Evolutionary conservation across 306 rosid genomes (phyloP).

Genomic region (Cyclanthera cordifolia): DNA sequence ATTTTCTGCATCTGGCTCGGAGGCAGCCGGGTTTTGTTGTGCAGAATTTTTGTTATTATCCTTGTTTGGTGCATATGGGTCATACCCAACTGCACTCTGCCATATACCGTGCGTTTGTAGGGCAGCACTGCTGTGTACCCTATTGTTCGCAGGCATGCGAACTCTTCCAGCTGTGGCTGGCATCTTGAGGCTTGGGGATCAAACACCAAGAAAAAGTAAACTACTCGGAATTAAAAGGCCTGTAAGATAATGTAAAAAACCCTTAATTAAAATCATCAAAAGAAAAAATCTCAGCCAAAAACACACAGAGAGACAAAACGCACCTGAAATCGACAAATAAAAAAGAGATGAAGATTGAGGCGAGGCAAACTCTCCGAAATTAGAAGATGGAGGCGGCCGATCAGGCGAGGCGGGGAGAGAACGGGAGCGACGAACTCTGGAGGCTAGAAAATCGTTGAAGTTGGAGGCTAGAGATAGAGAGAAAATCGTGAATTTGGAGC

Average conservation of each 20-base stretch:
- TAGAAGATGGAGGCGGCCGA: too few relatives aligned
- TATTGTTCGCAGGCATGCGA: constrained; percentile 97
- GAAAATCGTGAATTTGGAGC: too few relatives aligned
- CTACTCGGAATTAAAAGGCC: background rate
- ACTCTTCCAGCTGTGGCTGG: constrained; percentile 97
- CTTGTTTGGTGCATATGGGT: constrained; percentile 84
- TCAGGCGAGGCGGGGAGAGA: too few relatives aligned
- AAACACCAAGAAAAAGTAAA: constrained; percentile 17
- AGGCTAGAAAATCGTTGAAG: too few relatives aligned
- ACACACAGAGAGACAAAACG: too few relatives aligned
- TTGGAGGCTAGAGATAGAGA: too few relatives aligned
- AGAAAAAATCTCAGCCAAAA: background rate
- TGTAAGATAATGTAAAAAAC: background rate
- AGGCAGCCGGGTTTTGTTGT: constrained; percentile 22
- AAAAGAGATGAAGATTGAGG: too few relatives aligned
- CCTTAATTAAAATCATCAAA: too few relatives aligned
- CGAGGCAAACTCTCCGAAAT: too few relatives aligned
- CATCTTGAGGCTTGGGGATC: constrained; percentile 40
- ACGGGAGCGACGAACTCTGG: too few relatives aligned
- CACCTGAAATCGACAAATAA: too few relatives aligned
- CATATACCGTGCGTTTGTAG: constrained; percentile 94
- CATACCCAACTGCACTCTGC: constrained; percentile 94
- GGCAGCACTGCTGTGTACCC: constrained; percentile 97
- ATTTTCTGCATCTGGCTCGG: constrained; percentile 74
- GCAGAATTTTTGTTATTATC: constrained; percentile 48